Evolutionary conservation across 208 protist genomes (phyloP), one percentile per base, ranked within the genome.

Genomic region (Wallacemonas sp.): DNA sequence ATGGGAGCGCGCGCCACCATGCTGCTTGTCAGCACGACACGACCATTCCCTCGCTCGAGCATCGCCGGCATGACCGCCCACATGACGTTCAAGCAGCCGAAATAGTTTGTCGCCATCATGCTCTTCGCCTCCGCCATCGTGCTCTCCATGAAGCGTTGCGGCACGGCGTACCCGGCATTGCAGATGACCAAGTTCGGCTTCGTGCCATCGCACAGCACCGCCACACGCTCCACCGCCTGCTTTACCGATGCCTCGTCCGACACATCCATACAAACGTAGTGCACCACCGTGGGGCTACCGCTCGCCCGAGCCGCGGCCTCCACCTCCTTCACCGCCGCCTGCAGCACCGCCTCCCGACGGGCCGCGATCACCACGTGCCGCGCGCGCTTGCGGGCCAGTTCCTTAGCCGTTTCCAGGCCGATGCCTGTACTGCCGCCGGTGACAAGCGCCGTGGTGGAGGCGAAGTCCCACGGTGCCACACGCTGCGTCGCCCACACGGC

Each of bases 81-180:
- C 42, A 83, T 54, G 41, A 93, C 45, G 42, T 79, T 54, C 24
- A 97, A 68, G 53, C 63, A 88, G 36, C 91, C 89, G 59, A 96
- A 94, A 76, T 94, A 95, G 77, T 97, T 97, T 15, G 91, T 68
- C 39, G 96, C 68, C 88, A 97, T 92, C 80, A 92, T 89, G 32
- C 66, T 36, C 53, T 76, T 54, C 1, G 77, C 87, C 36, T 93
- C 76, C 29, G 50, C 50, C 37, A 83, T 66, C 1, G 80, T 67
- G 63, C 78, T 79, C 50, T 95, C 84, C 12, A 90, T 22, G 73
- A 96, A 94, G 29, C 91, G 91, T 15, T 76, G 68, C 5, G 93
- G 93, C 48, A 86, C 59, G 9, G 89, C 78, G 44, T 92, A 87
- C 26, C 93, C 93, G 26, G 91, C 91, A 59, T 82, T 89, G 76